Conservation (phyloP, 805 yeast genomes). For the Lipomyces lipofer region DNA sequence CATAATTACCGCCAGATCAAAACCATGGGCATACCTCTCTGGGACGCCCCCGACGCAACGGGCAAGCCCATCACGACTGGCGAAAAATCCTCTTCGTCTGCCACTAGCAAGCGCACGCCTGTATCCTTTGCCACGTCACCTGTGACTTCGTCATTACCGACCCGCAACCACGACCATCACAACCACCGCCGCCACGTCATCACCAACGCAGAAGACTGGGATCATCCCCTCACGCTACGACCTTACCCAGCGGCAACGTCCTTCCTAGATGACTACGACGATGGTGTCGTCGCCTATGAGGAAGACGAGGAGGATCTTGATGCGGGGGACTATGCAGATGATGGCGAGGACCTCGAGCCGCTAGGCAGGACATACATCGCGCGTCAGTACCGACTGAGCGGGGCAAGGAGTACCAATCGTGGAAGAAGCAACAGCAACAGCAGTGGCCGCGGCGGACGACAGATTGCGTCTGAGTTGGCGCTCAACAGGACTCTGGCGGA, state of each 20-base stretch:
- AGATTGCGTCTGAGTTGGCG: constrained; percentile 14
- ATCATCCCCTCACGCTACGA: too few species aligned
- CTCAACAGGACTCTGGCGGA: constrained; percentile 20
- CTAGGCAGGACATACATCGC: constrained; percentile 26
- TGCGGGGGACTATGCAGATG: constrained; percentile 2
- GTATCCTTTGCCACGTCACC: not conserved
- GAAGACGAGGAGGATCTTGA: not conserved
- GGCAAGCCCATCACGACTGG: not conserved
- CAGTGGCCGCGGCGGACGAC: not conserved
- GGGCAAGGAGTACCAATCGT: constrained; percentile 4
- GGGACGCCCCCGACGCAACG: constrained; percentile 11
- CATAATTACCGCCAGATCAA: too few species aligned
- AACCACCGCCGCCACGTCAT: constrained; percentile 3
- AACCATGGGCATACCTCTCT: constrained; percentile 24
- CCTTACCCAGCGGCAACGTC: too few species aligned
- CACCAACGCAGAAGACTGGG: too few species aligned
- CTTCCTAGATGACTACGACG: too few species aligned
- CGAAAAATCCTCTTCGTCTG: not conserved
- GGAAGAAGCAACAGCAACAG: not conserved
- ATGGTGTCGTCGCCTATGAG: too few species aligned
- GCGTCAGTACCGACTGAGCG: constrained; percentile 16
- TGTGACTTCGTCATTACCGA: not conserved
- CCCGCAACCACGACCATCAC: not conserved
- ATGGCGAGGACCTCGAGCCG: constrained; percentile 18
- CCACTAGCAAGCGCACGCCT: not conserved